phyloP scores from a whole-genome alignment of 768 basidiomycete species.

The Glaciozyma antarctica region DNA sequence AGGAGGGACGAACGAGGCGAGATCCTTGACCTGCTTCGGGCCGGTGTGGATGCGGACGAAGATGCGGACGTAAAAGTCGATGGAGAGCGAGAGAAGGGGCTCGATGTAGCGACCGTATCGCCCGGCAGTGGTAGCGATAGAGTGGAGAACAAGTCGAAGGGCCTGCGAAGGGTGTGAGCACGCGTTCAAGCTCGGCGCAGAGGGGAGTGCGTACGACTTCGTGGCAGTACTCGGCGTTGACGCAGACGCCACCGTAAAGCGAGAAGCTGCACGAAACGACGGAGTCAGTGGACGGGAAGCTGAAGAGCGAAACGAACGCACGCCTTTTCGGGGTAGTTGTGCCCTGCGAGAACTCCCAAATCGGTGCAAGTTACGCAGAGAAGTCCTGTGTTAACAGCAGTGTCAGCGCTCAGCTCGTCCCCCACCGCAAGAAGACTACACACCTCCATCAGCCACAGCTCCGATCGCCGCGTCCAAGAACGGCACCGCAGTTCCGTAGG shows the following conservation, averaged over 20 bases:
- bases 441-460: conserved; percentile 75
- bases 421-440: neutral
- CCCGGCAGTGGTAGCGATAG: conserved; percentile 73
- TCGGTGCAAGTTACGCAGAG: conserved; percentile 96
- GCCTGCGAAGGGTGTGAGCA: conserved; percentile 35
- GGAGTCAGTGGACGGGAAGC: neutral
- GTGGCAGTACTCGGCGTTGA: conserved; percentile 89
- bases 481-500: conserved; percentile 92
- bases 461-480: conserved; percentile 94
- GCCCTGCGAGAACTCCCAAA: conserved; percentile 81
- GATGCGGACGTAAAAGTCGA: conserved; percentile 92
- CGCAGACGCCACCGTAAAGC: conserved; percentile 84
- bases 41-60: conserved; percentile 69
- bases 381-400: conserved; percentile 52
- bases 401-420: neutral
- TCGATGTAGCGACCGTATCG: conserved; percentile 82
- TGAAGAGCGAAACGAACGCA: conserved; percentile 38
- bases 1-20: conserved; percentile 53
- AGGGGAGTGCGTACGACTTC: conserved; percentile 54
- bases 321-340: conserved; percentile 97
- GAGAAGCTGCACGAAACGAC: conserved; percentile 54
- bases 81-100: conserved; percentile 79
- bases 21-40: conserved; percentile 73
- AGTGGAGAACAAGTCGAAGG: conserved; percentile 78
- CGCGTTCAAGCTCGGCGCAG: neutral